Base-by-base conservation (phyloP, 139 green algal genomes). In the Marvania coccoides region DNA sequence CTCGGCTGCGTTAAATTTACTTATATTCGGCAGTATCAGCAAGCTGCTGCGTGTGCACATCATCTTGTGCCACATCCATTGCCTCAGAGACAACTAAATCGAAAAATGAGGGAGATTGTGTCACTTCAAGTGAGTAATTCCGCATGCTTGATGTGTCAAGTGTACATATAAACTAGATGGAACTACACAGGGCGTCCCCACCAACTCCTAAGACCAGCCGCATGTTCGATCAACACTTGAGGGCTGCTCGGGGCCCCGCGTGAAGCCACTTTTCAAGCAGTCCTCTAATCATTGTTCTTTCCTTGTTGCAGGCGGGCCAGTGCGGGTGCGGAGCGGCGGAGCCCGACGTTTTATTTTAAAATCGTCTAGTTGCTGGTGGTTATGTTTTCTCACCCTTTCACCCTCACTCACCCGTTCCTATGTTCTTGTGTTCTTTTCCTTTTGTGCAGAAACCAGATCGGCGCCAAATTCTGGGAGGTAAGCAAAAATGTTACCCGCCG, bases 381-480 rank as follows among this genome's bases (percentile, higher is more conserved):
- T 23, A 46, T 19, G 15, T 54, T 13, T 26, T 26, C 12, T 28
- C 6, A 14, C 34, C 36, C 24, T 15, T 47, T 5, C n/a, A 13
- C 6, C 3, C 38, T 9, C 19, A 28, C 15, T 56, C 10, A 47
- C 26, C 9, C 7, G 15, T 26, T 65, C 15, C 56, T 10, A 7
- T 7, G 14, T 19, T 9, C 15, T 63, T 19, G 10, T 9, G 19
- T 63, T 51, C 9, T 38, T 14, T 53, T 62, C 37, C 37, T 35
- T 46, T 40, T n/a, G 5, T 57, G 45, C 63, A 70, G 88, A 59
- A 95, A 95, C 83, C 88, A 95, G 75, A 92, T 91, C 60, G 84
- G 74, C 70, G 83, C 83, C 53, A 89, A 89, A 71, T 91, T 91
- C 63, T 91, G 85, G 85, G 80, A 88, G 71, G 85, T 87, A 35